Evolutionary conservation across 495 filamentous ascomycete genomes (phyloP).

Genomic region (Evernia prunastri): DNA sequence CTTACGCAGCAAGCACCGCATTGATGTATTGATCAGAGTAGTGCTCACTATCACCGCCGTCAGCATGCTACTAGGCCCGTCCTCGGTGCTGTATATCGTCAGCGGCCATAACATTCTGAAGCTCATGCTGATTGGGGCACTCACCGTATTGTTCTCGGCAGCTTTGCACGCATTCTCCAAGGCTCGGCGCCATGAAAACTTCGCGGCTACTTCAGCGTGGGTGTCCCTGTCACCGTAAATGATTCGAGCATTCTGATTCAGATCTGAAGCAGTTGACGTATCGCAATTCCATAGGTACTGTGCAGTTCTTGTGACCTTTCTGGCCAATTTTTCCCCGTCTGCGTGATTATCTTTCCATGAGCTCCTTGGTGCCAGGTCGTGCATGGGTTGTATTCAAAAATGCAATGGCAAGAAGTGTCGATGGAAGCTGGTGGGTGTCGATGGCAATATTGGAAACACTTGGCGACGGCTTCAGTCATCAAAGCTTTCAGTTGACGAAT

Average conservation of each 20-base stretch:
- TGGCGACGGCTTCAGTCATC: background rate
- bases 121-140: constrained; percentile 29
- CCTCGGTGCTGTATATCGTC: constrained; percentile 24
- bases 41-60: constrained; percentile 28
- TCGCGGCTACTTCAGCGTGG: constrained; percentile 29
- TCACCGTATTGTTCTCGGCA: constrained; percentile 30
- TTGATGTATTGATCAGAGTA: constrained; percentile 28
- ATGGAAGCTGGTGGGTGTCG: background rate
- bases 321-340: background rate
- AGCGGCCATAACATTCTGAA: constrained; percentile 15
- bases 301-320: background rate
- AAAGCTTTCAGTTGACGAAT: background rate
- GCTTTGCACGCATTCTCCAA: constrained; percentile 31
- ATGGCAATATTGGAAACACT: background rate
- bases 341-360: background rate
- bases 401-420: background rate
- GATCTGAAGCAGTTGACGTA: background rate
- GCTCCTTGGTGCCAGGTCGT: too few species aligned
- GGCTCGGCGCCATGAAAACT: constrained; percentile 34
- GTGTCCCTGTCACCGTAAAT: background rate
- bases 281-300: background rate
- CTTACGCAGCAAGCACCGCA: constrained; percentile 26
- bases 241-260: background rate
- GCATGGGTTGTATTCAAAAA: background rate
- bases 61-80: constrained; percentile 26